These are phyloP conservation scores for Hypomontagnella submonticulosa DNA, from an alignment of 495 filamentous ascomycete species.

Conservation along the genomic window DNA sequence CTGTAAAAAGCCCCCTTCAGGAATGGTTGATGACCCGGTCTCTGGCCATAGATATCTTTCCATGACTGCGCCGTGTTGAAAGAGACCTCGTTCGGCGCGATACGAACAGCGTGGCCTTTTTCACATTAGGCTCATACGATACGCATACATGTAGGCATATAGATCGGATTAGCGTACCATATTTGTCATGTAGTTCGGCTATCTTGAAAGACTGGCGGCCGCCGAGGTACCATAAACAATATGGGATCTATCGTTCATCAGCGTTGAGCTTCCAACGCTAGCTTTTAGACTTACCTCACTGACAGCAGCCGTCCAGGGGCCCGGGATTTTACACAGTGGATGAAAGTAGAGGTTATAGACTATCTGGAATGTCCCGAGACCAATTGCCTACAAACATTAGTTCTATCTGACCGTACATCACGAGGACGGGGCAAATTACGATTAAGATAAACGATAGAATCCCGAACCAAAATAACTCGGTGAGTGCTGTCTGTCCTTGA, in stretches of 20 bases:
- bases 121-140: not conserved
- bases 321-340: conserved; percentile 62
- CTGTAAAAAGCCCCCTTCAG: conserved; percentile 45
- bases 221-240: conserved; percentile 30
- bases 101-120: conserved; percentile 53
- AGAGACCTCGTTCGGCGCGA: conserved; percentile 59
- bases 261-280: not conserved
- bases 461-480: not conserved
- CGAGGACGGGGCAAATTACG: not conserved
- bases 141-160: not conserved
- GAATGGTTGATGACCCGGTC: conserved; percentile 44
- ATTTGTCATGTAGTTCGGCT: conserved; percentile 43
- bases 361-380: conserved; percentile 10
- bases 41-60: conserved; percentile 57
- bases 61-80: conserved; percentile 54
- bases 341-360: conserved; percentile 62
- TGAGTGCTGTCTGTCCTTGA: not conserved
- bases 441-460: not conserved
- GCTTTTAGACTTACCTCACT: conserved; percentile 20
- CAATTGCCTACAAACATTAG: not conserved
- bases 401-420: not conserved
- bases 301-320: conserved; percentile 50
- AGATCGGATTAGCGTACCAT: conserved; percentile 20
- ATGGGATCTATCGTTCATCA: conserved; percentile 34
- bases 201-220: conserved; percentile 28